Evolutionary conservation across 2,329 filamentous ascomycete species (phyloP).

Genomic region (Tolypocladium album): DNA sequence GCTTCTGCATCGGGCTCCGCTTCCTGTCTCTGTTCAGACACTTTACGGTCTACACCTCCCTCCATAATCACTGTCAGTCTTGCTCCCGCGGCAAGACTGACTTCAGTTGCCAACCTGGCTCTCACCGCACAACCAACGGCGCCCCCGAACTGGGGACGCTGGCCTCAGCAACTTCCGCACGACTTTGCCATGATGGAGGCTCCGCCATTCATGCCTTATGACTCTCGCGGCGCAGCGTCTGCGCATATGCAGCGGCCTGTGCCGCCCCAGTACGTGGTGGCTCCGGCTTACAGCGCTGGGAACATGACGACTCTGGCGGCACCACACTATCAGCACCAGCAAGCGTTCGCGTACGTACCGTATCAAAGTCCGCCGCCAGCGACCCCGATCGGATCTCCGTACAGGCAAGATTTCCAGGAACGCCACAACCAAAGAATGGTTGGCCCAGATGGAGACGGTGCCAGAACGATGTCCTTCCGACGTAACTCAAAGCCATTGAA

Average conservation of each 20-base stretch:
- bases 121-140: conserved; percentile 34
- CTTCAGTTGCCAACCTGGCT: conserved; percentile 26
- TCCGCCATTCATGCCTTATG: conserved; percentile 36
- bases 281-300: conserved; percentile 30
- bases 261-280: conserved; percentile 35
- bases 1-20: neutral
- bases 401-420: conserved; percentile 21
- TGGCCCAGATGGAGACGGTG: conserved; percentile 11
- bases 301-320: conserved; percentile 30
- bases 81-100: conserved; percentile 14
- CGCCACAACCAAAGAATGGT: conserved; percentile 12
- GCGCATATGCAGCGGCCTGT: conserved; percentile 32
- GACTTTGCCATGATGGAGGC: conserved; percentile 40
- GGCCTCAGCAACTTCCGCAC: conserved; percentile 36
- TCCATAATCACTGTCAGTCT: conserved; percentile 8
- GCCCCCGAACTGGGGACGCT: conserved; percentile 42
- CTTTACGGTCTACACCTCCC: neutral
- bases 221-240: conserved; percentile 27
- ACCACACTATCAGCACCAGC: conserved; percentile 30
- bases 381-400: conserved; percentile 20
- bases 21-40: neutral
- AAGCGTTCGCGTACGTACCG: conserved; percentile 31
- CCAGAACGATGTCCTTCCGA: conserved; percentile 12
- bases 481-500: conserved; percentile 17
- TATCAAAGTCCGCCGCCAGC: conserved; percentile 27